Percentiles rank a stretch among this genome's conserved stretches.
Evolutionary conservation across 2,329 filamentous ascomycete genomes (phyloP).

Genomic region (Colletotrichum brevisporum): DNA sequence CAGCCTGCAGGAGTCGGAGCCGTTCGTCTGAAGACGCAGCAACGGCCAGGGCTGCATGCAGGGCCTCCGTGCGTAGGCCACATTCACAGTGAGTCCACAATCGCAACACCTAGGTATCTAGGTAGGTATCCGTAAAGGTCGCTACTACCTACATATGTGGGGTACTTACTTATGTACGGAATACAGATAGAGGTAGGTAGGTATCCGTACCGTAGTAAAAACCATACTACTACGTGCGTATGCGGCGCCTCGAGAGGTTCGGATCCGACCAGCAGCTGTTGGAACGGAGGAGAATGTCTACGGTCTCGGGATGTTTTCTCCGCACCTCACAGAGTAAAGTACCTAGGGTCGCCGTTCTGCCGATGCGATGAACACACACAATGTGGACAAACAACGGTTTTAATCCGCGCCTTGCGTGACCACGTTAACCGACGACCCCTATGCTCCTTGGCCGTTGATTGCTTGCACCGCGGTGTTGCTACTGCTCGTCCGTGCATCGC

Average conservation of each 20-base stretch:
- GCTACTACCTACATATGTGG: too few species aligned
- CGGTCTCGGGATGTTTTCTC: too few species aligned
- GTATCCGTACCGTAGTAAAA: background rate
- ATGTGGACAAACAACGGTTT: background rate
- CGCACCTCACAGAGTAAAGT: too few species aligned
- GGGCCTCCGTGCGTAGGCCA: slow-evolving; percentile 8
- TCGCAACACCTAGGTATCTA: too few species aligned
- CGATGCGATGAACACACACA: too few species aligned
- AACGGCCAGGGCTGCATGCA: slow-evolving; percentile 9
- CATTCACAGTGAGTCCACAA: too few species aligned
- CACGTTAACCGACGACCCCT: background rate
- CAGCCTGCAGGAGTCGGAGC: slow-evolving; percentile 12
- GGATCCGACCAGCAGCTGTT: slow-evolving; percentile 21
- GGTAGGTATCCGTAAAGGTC: too few species aligned
- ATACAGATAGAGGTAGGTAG: background rate
- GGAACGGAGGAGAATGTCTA: background rate
- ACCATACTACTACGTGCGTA: background rate
- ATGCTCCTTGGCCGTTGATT: background rate
- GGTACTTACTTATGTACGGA: too few species aligned
- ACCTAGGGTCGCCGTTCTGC: too few species aligned
- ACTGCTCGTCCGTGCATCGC: slow-evolving; percentile 24
- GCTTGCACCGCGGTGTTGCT: slow-evolving; percentile 28
- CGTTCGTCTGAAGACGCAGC: slow-evolving; percentile 24
- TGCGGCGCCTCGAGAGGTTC: slow-evolving; percentile 9
- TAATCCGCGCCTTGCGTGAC: background rate